Evolutionary conservation across 169 alveolate genomes (phyloP).

Genomic region (Amoebophrya sp.): DNA sequence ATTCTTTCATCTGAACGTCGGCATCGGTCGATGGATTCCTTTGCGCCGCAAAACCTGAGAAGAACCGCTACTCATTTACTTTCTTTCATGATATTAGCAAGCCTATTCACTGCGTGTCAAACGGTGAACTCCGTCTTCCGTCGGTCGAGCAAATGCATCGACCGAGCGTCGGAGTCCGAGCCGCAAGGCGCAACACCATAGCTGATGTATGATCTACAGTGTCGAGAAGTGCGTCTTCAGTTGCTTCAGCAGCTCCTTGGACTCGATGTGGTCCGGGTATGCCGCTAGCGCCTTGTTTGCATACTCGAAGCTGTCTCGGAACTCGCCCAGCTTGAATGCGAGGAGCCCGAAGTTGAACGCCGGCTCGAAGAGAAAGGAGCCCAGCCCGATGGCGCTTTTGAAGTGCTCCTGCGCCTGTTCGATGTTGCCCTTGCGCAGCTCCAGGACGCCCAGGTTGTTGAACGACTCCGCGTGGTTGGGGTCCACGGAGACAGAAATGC

Average conservation of each 20-base stretch:
- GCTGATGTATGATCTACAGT: too few relatives aligned
- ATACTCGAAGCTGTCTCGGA: slow-evolving; percentile 54
- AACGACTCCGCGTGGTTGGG: slow-evolving; percentile 68
- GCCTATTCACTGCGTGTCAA: too few relatives aligned
- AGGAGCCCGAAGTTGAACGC: slow-evolving; percentile 59
- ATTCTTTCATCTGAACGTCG: too few relatives aligned
- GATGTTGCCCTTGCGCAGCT: slow-evolving; percentile 46
- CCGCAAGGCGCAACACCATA: too few relatives aligned
- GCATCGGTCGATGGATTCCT: too few relatives aligned
- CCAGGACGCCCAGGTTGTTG: slow-evolving; percentile 71
- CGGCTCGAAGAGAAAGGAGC: slow-evolving; percentile 55
- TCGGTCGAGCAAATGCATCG: too few relatives aligned
- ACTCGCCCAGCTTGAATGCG: slow-evolving; percentile 55
- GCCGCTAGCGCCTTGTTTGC: slow-evolving; percentile 53
- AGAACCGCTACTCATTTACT: too few relatives aligned
- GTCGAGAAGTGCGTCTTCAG: slow-evolving; percentile 35
- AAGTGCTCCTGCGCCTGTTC: slow-evolving; percentile 32
- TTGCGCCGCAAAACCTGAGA: too few relatives aligned
- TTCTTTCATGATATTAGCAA: too few relatives aligned
- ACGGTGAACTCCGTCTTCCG: too few relatives aligned
- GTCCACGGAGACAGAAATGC: slow-evolving; percentile 53
- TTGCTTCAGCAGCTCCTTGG: slow-evolving; percentile 56
- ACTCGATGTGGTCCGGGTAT: slow-evolving; percentile 67
- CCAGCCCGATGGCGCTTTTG: slow-evolving; percentile 23
- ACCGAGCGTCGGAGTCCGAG: too few relatives aligned